Base-by-base conservation (phyloP, 129 eudicot species). In the Erigeron canadensis region DNA sequence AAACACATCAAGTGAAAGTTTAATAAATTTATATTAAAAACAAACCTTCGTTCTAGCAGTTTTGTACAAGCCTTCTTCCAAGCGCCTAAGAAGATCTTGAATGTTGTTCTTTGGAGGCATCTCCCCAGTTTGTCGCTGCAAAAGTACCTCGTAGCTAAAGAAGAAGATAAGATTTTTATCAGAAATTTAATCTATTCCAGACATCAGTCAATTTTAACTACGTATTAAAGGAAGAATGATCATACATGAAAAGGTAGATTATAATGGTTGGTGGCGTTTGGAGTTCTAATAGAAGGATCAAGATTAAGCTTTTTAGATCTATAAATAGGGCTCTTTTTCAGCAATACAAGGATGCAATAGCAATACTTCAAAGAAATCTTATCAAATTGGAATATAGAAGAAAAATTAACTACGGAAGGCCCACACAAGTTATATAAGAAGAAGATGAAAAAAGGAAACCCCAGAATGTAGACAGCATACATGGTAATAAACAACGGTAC, bases 11-110 rank as follows among this genome's bases (percentile, higher is more conserved):
- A 66, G 43, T 41, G 18, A 21, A 46, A 63, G 45, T 13, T 38
- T 10, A 57, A 69, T 5, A 69, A 54, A 40, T 5, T 34, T 11
- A 45, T 45, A 45, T 6, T 2, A 63, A 11, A 2, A 47, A 10
- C 39, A 65, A 77, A 95, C 99, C 97, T 78, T 86, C 13, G 96
- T 0, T 21, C 76, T 15, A 77, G 97, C 94, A 65, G 47, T 69
- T 79, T 69, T 95, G 67, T 75, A 84, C 54, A 95, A 74, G 73
- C 88, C 89, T 58, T 90, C 97, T 72, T 95, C 99, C 76, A 95
- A 81, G 56, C 96, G 93, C 69, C 67, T 87, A 60, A 84, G 87
- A 65, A 95, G 44, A 54, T 88, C 99, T 11, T 59, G 5, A n/a
- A 88, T 34, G 73, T 73, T 95, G 73, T 73, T 95, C 82, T 45